Base-by-base conservation (phyloP, 345 rosid genomes). In the Cardiospermum halicacabum region DNA sequence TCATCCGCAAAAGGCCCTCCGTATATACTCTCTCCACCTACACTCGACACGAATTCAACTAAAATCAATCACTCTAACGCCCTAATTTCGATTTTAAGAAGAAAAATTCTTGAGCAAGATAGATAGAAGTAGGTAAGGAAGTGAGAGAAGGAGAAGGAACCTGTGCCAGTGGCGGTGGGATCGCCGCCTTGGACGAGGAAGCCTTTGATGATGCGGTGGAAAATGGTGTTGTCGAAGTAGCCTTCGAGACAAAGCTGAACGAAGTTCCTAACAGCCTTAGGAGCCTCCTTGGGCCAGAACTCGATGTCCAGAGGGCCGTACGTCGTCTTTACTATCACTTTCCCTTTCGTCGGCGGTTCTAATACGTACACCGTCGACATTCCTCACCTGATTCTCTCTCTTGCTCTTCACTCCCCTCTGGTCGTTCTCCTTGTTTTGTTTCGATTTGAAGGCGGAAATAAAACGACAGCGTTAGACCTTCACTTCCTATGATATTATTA, bases 321-420 rank as follows among this genome's bases (percentile, higher is more conserved):
- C 32, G 92, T 84, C 56, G 97, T 94, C 70, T 82, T 75, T 47
- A 94, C 78, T 49, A 91, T 65, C 49, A 91, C 92, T 65, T 94
- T 91, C 26, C 99, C 99, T 60, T 91, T 94, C 30, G 97, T 94
- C 69, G 96, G 96, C 21, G 96, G 97, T 68, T 89, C 99, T 65
- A 89, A 73, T 58, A 94, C 95, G 81, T 91, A 94, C 2, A 89
- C 48, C 65, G 97, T 67, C 77, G 97, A 91, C 97, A 94, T 94
- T 72, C 42, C 61, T 66, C 37, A 13, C 25, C 25, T 36, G 9
- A n/a, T 16, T 64, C 16, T 4, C 11, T 50, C 12, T 19, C 13
- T 51, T 24, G 9, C 55, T 19, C 28, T 51, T 25, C 7, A 25
- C 36, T 7, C 7, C 36, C 7, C 36, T 32, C 66, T 3, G 2